Percentiles rank a stretch among this genome's conserved stretches.
These are phyloP conservation scores for Podaxis carcinomalis DNA, from an alignment of 768 basidiomycete genomes.

Conservation along the genomic window DNA sequence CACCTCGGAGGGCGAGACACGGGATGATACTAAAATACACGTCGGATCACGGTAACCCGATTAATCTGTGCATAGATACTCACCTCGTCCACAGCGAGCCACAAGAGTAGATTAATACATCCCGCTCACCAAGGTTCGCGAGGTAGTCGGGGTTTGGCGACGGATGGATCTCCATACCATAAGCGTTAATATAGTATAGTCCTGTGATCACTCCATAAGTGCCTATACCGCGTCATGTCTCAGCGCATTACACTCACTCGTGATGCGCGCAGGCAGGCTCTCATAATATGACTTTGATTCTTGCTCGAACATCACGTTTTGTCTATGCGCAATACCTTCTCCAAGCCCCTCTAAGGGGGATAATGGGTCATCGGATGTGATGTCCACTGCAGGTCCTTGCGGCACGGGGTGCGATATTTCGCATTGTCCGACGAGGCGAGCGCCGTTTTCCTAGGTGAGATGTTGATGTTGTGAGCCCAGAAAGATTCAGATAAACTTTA, in stretches of 20 bases:
- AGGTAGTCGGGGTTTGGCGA: constrained; percentile 82
- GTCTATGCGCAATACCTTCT: constrained; percentile 38
- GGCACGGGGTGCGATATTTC: constrained; percentile 85
- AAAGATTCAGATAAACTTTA: constrained; percentile 15
- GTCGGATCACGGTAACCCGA: not conserved
- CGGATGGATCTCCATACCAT: constrained; percentile 90
- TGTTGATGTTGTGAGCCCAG: constrained; percentile 1
- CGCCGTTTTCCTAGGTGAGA: constrained; percentile 60
- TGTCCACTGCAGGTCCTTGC: constrained; percentile 16
- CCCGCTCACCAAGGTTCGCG: constrained; percentile 49
- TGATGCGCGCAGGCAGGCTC: constrained; percentile 55
- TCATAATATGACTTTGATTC: constrained; percentile 50
- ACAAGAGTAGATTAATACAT: constrained; percentile 85
- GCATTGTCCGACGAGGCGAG: constrained; percentile 84
- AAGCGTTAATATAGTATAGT: constrained; percentile 86
- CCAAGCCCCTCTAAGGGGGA: constrained; percentile 55
- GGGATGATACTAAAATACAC: constrained; percentile 70
- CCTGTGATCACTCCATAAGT: constrained; percentile 32
- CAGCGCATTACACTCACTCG: constrained; percentile 39
- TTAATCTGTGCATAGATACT: constrained; percentile 11
- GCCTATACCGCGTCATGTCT: not conserved
- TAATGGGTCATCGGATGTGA: constrained; percentile 29
- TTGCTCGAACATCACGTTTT: constrained; percentile 67
- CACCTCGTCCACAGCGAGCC: constrained; percentile 94
- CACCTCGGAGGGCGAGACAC: constrained; percentile 80